phyloP scores from a whole-genome alignment of 495 filamentous ascomycete species.

The Pyrenopolyporus hunteri region DNA sequence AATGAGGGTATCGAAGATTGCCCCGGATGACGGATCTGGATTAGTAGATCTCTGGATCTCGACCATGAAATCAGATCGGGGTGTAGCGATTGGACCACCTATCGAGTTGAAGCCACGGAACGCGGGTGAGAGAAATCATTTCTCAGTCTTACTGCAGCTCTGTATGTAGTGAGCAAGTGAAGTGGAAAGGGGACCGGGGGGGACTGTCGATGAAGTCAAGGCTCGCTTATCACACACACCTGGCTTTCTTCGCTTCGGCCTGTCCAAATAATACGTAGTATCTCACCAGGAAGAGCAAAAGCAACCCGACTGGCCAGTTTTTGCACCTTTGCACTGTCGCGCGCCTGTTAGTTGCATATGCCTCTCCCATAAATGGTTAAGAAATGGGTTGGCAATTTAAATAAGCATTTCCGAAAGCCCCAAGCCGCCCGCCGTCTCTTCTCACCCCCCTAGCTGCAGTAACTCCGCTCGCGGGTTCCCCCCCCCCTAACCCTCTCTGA shows the following conservation, averaged over 20 bases:
- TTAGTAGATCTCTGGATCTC: slow-evolving; percentile 38
- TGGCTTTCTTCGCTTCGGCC: slow-evolving; percentile 20
- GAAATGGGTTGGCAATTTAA: slow-evolving; percentile 17
- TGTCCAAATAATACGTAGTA: background rate
- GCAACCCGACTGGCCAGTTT: slow-evolving; percentile 22
- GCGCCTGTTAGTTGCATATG: background rate
- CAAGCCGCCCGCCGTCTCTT: slow-evolving; percentile 28
- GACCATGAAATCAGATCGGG: slow-evolving; percentile 31
- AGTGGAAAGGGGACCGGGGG: no score
- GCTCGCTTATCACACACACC: no score
- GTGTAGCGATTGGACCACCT: slow-evolving; percentile 22
- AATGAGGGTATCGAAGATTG: slow-evolving; percentile 12
- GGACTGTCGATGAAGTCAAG: no score
- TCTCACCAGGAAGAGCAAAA: slow-evolving; percentile 16
- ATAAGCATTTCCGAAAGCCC: slow-evolving; percentile 29
- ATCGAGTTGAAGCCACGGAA: slow-evolving; percentile 16
- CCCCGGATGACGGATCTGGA: slow-evolving; percentile 39
- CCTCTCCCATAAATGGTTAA: background rate
- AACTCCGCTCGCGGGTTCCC: slow-evolving; percentile 8
- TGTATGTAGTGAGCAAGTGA: background rate
- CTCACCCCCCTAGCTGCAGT: slow-evolving; percentile 16
- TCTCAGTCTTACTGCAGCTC: slow-evolving; percentile 7
- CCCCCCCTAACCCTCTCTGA: background rate
- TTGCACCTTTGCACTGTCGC: background rate
- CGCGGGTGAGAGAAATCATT: slow-evolving; percentile 11